phyloP scores from a whole-genome alignment of 139 green algal species.

The Tetradesmus obliquus region DNA sequence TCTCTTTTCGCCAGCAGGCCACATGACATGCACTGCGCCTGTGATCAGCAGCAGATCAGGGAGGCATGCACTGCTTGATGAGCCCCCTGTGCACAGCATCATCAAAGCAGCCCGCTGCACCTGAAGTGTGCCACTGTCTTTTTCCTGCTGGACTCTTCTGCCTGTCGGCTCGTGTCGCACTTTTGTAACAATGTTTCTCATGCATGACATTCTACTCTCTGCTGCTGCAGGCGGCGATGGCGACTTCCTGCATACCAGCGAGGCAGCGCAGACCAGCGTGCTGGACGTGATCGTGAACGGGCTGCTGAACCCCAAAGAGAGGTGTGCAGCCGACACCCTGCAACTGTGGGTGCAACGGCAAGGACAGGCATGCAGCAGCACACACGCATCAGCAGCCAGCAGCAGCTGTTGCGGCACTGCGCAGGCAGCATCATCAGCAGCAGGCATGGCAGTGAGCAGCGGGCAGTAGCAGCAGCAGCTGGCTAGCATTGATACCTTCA shows the following conservation, averaged over 20 bases:
- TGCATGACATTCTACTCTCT: no score
- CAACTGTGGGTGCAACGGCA: not conserved
- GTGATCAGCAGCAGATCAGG: no score
- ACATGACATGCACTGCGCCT: no score
- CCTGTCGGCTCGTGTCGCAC: no score
- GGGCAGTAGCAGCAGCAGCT: not conserved
- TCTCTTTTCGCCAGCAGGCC: no score
- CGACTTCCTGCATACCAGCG: slow-evolving; percentile 67
- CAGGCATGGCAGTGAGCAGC: not conserved
- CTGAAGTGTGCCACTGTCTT: no score
- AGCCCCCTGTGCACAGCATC: no score
- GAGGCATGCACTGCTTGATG: no score
- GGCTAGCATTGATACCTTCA: not conserved
- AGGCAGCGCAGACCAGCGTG: slow-evolving; percentile 55
- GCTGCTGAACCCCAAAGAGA: slow-evolving; percentile 62
- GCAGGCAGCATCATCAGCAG: not conserved
- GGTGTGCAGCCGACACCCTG: slow-evolving; percentile 14
- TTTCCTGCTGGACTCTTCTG: no score
- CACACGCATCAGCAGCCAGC: not conserved
- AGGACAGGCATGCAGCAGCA: not conserved
- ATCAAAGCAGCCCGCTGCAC: no score
- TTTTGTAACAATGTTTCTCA: no score
- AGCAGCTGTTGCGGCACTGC: not conserved
- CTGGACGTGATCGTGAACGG: slow-evolving; percentile 78
- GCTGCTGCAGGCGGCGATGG: slow-evolving; percentile 73